phyloP scores from a whole-genome alignment of 1,284 basidiomycete species.

The Moniliella sp. region DNA sequence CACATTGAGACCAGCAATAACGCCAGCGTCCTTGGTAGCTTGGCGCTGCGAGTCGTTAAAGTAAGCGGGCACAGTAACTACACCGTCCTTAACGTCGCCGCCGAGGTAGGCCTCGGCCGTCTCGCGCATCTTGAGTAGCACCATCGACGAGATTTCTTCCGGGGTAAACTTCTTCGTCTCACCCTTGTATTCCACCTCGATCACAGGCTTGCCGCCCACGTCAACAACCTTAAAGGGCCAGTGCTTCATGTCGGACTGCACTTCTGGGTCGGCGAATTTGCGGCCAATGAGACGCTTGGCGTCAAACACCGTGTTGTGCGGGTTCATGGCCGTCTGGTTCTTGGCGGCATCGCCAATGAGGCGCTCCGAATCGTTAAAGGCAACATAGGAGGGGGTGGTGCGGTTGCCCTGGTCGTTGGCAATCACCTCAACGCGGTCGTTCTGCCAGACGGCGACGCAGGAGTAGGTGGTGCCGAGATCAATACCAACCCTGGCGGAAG shows the following conservation, averaged over 20 bases:
- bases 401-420: constrained; percentile 37
- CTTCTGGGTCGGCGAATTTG: constrained; percentile 39
- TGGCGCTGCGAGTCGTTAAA: constrained; percentile 91
- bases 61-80: constrained; percentile 87
- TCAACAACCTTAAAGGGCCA: constrained; percentile 37
- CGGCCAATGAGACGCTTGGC: constrained; percentile 74
- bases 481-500: no score
- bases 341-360: constrained; percentile 46
- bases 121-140: constrained; percentile 94
- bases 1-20: constrained; percentile 80
- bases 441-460: constrained; percentile 55
- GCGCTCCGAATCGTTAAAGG: constrained; percentile 49
- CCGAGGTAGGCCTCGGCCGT: constrained; percentile 94
- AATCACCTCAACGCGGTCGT: constrained; percentile 35
- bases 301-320: constrained; percentile 84
- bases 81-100: constrained; percentile 78
- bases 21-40: constrained; percentile 93
- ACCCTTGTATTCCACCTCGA: constrained; percentile 25
- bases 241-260: constrained; percentile 35
- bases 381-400: constrained; percentile 34
- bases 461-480: constrained; percentile 41
- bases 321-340: constrained; percentile 50
- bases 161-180: constrained; percentile 38
- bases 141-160: constrained; percentile 81
- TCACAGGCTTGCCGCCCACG: constrained; percentile 29